These are phyloP conservation scores for Hanseniaspora nectarophila DNA, from an alignment of 805 yeast genomes.

Conservation along the genomic window DNA sequence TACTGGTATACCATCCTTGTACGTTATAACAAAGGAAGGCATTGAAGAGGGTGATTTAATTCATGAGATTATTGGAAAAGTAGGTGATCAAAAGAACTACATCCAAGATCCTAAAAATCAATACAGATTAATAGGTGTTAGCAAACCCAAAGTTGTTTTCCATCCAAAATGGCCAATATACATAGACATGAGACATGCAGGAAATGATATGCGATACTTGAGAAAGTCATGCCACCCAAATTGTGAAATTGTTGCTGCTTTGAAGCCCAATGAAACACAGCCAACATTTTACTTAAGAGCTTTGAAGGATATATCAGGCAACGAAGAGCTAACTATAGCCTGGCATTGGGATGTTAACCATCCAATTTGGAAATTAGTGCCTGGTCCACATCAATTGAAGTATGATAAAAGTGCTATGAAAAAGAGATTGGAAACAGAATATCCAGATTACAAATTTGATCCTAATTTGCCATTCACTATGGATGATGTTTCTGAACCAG, in stretches of 20 bases:
- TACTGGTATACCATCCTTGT: constrained; percentile 56
- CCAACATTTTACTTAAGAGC: constrained; percentile 51
- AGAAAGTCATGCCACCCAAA: constrained; percentile 70
- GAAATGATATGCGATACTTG: constrained; percentile 62
- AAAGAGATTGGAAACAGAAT: constrained; percentile 13
- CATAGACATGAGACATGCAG: constrained; percentile 68
- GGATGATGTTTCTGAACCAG: constrained; percentile 34
- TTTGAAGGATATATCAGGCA: constrained; percentile 41
- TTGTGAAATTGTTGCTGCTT: constrained; percentile 44
- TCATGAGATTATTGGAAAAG: constrained; percentile 59
- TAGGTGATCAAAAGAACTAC: constrained; percentile 55
- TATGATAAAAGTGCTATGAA: constrained; percentile 16
- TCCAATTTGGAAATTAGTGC: constrained; percentile 51
- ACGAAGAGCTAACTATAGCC: constrained; percentile 61
- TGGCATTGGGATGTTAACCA: constrained; percentile 86
- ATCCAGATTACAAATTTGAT: constrained; percentile 3
- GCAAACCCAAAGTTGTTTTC: constrained; percentile 45
- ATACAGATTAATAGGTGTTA: constrained; percentile 61
- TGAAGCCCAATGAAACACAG: constrained; percentile 26
- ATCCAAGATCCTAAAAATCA: constrained; percentile 59
- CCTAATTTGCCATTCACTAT: constrained; percentile 29
- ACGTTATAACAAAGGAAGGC: constrained; percentile 37
- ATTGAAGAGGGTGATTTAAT: constrained; percentile 40
- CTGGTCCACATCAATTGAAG: constrained; percentile 27
- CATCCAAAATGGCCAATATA: constrained; percentile 51